These are phyloP conservation scores for Monilinia fructicola DNA, from an alignment of 2,329 filamentous ascomycete genomes.

Conservation along the genomic window DNA sequence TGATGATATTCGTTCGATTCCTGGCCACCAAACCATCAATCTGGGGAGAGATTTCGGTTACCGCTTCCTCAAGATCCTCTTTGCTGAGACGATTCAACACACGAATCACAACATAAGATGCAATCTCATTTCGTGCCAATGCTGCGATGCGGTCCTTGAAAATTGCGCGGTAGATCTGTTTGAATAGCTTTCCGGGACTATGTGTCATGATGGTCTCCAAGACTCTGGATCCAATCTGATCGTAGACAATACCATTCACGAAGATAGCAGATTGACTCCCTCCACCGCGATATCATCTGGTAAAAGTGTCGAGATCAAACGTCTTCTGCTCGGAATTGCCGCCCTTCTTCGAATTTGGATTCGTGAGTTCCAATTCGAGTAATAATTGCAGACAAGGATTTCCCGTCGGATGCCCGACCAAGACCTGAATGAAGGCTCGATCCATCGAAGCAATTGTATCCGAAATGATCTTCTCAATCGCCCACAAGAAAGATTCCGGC, in stretches of 20 bases:
- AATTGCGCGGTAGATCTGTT: slow-evolving; percentile 75
- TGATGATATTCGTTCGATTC: slow-evolving; percentile 75
- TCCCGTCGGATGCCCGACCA: slow-evolving; percentile 85
- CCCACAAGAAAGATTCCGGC: slow-evolving; percentile 73
- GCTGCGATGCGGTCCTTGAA: slow-evolving; percentile 78
- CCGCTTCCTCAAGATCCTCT: slow-evolving; percentile 75
- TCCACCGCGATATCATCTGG: slow-evolving; percentile 77
- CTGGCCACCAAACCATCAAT: slow-evolving; percentile 72
- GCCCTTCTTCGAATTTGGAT: slow-evolving; percentile 66
- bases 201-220: slow-evolving; percentile 82
- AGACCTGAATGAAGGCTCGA: slow-evolving; percentile 73
- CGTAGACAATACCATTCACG: slow-evolving; percentile 83
- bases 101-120: slow-evolving; percentile 81
- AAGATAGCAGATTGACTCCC: slow-evolving; percentile 74
- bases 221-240: slow-evolving; percentile 84
- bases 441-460: slow-evolving; percentile 76
- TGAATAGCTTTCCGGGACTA: slow-evolving; percentile 86
- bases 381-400: slow-evolving; percentile 92
- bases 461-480: slow-evolving; percentile 77
- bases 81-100: slow-evolving; percentile 82
- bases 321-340: slow-evolving; percentile 52
- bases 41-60: slow-evolving; percentile 70
- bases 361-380: slow-evolving; percentile 78
- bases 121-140: slow-evolving; percentile 84
- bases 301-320: slow-evolving; percentile 73